Percentiles rank a stretch among this genome's conserved stretches.
Evolutionary conservation across 1,284 basidiomycete species (phyloP).

Genomic region (Mycosarcoma mackinlayi): DNA sequence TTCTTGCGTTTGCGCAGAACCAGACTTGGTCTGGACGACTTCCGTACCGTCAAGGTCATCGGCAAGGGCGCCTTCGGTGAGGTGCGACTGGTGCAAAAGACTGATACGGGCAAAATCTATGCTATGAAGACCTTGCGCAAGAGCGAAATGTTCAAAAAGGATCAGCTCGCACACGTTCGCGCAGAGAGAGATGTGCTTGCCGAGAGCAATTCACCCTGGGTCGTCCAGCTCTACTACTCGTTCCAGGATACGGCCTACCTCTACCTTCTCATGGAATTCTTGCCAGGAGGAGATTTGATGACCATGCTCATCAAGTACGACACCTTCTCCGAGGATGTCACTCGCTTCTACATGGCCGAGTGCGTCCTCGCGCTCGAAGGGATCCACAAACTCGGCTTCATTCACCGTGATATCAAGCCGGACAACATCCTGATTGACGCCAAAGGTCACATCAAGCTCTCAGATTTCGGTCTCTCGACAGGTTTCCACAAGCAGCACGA

Average conservation of each 20-base stretch:
- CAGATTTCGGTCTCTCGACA: conserved; percentile 93
- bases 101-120: conserved; percentile 96
- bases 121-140: conserved; percentile 99
- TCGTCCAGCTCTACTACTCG: conserved; percentile 97
- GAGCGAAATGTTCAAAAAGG: conserved; percentile 98
- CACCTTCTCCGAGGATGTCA: conserved; percentile 97
- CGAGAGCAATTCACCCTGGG: conserved; percentile 97
- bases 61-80: conserved; percentile 99
- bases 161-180: conserved; percentile 95
- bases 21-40: conserved; percentile 90
- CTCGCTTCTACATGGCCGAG: conserved; percentile 98
- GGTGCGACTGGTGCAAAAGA: conserved; percentile 94
- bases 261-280: conserved; percentile 98
- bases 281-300: conserved; percentile 98
- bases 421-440: conserved; percentile 98
- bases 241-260: conserved; percentile 97
- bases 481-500: conserved; percentile 96
- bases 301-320: conserved; percentile 99
- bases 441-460: conserved; percentile 91
- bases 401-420: conserved; percentile 94
- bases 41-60: conserved; percentile 97
- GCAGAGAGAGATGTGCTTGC: conserved; percentile 98
- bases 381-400: conserved; percentile 98
- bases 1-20: conserved; percentile 90
- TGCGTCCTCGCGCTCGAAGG: conserved; percentile 97